Evolutionary conservation across 176 grass and related monocot genomes (phyloP), one percentile per base, ranked within the genome.

Genomic region (Phoenix roebelenii): DNA sequence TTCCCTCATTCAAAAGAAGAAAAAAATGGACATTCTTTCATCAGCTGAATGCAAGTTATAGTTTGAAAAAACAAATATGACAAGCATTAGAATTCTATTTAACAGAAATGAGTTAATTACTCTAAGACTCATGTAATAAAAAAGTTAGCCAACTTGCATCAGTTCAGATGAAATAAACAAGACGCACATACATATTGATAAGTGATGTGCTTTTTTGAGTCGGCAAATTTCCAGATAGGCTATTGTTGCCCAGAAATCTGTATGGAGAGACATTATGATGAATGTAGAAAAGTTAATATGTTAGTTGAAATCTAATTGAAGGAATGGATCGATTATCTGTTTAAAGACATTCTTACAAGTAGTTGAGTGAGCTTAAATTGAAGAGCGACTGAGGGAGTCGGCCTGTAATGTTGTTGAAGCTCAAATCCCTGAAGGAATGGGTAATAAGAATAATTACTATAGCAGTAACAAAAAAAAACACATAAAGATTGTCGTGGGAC

Each of bases 201-300:
- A 88, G 77, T 48, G 59, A 70, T 52, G 51, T 9, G 58, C 66
- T 76, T 74, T 73, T 80, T 49, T 80, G 58, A 65, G 44, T 69
- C 48, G 92, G 87, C 54, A 97, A 83, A 56, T 58, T 91, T 25
- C 92, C 81, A 69, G 70, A 79, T 72, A 96, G 68, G 49, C 69
- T 90, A 70, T 96, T 96, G 32, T 90, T 90, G 29, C 90, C 90
- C 4, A 95, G 82, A 89, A 95, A 95, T 78, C 85, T 95, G 82
- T 10, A 16, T 32, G 29, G 71, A 57, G 7, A 67, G 30, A 4
- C 1, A 25, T 22, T 24, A 35, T 23, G 3, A 19, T 10, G 53
- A 58, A 71, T 0, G 50, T 20, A 54, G 55, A 32, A 17, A 54
- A 23, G 25, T 22, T 25, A 49, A 20, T 14, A 16, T 16, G 7